Evolutionary conservation across 164 flowering plant genomes (phyloP).

Genomic region (Vitis amurensis): DNA sequence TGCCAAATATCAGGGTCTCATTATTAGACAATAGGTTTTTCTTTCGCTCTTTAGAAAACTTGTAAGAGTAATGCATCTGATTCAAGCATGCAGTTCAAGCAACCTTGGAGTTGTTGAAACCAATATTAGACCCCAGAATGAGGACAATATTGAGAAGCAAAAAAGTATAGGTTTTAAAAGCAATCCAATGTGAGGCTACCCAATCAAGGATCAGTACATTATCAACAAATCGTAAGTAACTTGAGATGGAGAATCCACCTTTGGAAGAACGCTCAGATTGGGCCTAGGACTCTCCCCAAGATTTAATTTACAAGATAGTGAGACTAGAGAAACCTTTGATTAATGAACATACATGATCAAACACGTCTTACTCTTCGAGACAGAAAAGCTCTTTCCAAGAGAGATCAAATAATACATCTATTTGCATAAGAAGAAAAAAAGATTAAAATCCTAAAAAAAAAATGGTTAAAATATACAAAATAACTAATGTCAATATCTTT

Average conservation of each 20-base stretch:
- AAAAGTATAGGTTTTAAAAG: too few species aligned
- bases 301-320: conserved; percentile 55
- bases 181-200: conserved; percentile 69
- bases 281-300: conserved; percentile 85
- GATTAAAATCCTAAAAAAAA: too few species aligned
- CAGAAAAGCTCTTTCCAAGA: conserved; percentile 91
- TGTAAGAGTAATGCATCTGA: too few species aligned
- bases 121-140: too few species aligned
- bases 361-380: conserved; percentile 42
- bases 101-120: too few species aligned
- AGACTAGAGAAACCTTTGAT: conserved; percentile 55
- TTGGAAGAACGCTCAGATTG: conserved; percentile 86
- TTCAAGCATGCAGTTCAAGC: too few species aligned
- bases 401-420: conserved; percentile 85
- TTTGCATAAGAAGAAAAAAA: background rate
- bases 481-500: too few species aligned
- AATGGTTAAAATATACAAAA: too few species aligned
- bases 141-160: too few species aligned
- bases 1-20: too few species aligned
- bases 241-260: conserved; percentile 70
- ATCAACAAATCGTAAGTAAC: conserved; percentile 27
- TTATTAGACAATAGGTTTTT: too few species aligned
- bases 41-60: too few species aligned
- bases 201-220: conserved; percentile 43
- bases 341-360: conserved; percentile 60